Percentiles rank a stretch among this genome's conserved stretches.
These are phyloP conservation scores for Allium sativum DNA, from an alignment of 106 monocot species.

Conservation along the genomic window DNA sequence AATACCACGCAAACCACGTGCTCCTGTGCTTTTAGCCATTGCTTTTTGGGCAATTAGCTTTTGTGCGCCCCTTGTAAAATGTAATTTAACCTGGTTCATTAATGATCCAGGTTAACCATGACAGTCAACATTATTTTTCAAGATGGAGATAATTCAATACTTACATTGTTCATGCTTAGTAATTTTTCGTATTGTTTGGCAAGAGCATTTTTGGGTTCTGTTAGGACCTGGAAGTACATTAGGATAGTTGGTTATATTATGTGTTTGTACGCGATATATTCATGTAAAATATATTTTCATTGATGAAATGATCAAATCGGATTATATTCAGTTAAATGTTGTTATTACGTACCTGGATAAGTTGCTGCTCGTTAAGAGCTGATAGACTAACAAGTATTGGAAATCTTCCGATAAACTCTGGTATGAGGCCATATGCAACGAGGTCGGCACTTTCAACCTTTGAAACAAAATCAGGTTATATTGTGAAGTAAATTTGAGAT, in stretches of 20 bases:
- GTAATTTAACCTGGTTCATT: conserved; percentile 68
- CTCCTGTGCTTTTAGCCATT: conserved; percentile 77
- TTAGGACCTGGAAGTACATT: conserved; percentile 58
- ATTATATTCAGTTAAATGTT: no score
- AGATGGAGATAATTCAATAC: conserved; percentile 6
- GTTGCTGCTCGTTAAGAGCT: conserved; percentile 74
- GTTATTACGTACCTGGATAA: conserved; percentile 66
- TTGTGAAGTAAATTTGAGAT: background rate
- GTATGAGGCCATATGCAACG: conserved; percentile 82
- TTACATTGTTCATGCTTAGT: conserved; percentile 83
- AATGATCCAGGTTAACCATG: background rate
- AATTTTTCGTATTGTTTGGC: conserved; percentile 90
- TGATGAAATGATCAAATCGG: no score
- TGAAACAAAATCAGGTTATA: background rate
- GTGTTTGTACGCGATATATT: background rate
- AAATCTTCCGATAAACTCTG: conserved; percentile 93
- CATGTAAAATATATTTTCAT: no score
- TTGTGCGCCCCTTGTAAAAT: conserved; percentile 71
- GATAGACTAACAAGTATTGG: conserved; percentile 79
- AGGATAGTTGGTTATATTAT: conserved; percentile 1
- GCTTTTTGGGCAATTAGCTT: conserved; percentile 80
- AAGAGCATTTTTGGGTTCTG: conserved; percentile 91
- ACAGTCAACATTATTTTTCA: no score
- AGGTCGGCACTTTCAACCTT: conserved; percentile 97
- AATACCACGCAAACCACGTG: conserved; percentile 81